Evolutionary conservation across 257 asterid genomes (phyloP), one percentile per base, ranked within the genome.

Genomic region (Thymus quinquecostatus): DNA sequence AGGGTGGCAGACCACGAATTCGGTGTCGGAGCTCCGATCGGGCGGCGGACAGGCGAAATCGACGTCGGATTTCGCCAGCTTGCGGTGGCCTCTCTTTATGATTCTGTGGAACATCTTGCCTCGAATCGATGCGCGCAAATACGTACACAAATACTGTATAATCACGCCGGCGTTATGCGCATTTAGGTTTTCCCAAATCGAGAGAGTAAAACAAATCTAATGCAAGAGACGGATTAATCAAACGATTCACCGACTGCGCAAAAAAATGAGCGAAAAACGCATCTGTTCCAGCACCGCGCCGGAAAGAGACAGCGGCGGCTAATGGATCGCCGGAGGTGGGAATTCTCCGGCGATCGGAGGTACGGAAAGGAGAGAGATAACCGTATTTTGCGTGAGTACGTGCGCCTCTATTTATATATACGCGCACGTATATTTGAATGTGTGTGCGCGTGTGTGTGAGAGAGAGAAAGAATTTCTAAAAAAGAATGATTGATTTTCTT

Each of bases 71-170:
- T 78, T 86, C 57, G 79, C 78, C 82, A 69, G 72, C 86, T 81
- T 84, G 29, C 85, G 83, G 57, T 77, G 83, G 51, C 86, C 69
- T 69, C 84, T 67, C 82, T 82, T 86, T 9, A 84, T 82, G 29
- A 87, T 80, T 76, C 77, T 87, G 64, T 77, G 77, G 45, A 87
- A 82, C 92, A 86, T 86, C 67, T 72, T 57, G 65, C 50, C 68
- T 63, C 79, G 38, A 30, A 41, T 77, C 72, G 78, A 14, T 12
- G 53, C 44, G 21, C 40, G 50, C 57, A 79, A 59, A 65, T 55
- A 33, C 49, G 9, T 56, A 72, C n/a, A 33, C 10, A 43, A 0
- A 27, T 14, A 13, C 21, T 21, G 21, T 61, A 40, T 43, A 11
- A 64, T 10, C 2, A 41, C 50, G 27, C 4, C 8, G 33, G 53